Evolutionary conservation across 1,284 basidiomycete genomes (phyloP), one percentile per base, ranked within the genome.

Genomic region (Acaromyces ingoldii): DNA sequence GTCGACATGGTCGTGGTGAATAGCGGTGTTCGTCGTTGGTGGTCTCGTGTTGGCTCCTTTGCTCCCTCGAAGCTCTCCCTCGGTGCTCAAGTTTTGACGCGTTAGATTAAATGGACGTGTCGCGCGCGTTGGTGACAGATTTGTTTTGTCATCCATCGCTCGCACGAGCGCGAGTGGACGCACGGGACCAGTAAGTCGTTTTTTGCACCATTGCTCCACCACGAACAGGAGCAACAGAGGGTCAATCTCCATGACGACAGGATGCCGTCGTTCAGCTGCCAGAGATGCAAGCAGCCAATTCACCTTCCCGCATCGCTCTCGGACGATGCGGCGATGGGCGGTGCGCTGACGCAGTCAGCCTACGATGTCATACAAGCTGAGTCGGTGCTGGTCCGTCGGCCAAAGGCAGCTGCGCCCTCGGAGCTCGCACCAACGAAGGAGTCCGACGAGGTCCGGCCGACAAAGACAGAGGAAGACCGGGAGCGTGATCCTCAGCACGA

Each of bases 221-320:
- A n/a, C n/a, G n/a, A n/a, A n/a, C n/a, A n/a, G n/a, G n/a, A n/a
- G n/a, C n/a, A n/a, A n/a, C n/a, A n/a, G n/a, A n/a, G n/a, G n/a
- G n/a, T n/a, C n/a, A n/a, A n/a, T n/a, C n/a, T n/a, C n/a, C n/a
- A n/a, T n/a, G n/a, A n/a, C n/a, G 39, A 15, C 15, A 21, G 36
- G 34, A 49, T 49, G 48, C 48, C 48, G 1, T 60, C 57, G 9
- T 66, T 65, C 57, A 65, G 51, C 49, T 72, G 70, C 48, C 62
- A 66, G 43, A 51, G 58, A 22, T 72, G 70, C 50, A 46, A 58
- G 33, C 66, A 65, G 50, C 60, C 58, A 30, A 33, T 68, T 31
- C 55, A 56, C 45, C 55, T 67, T 6, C 39, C 62, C 21, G 43
- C 65, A 0, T 53, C 58, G 4, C 47, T 65, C 7, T 57, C 58